Evolutionary conservation across 805 yeast species (phyloP).

Genomic region (Clavispora santaluciae): DNA sequence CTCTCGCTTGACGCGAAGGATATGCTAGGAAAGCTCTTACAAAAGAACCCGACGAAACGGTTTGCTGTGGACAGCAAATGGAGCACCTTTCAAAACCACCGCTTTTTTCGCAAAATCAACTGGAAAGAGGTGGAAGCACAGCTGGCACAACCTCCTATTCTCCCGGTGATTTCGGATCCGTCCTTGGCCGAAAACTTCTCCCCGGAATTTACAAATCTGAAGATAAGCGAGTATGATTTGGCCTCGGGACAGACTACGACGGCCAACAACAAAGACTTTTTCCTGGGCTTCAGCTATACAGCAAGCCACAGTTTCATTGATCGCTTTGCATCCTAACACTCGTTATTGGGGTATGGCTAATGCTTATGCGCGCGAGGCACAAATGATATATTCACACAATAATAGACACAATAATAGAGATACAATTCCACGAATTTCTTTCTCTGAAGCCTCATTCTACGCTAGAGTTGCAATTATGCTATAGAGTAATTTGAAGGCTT

Average conservation of each 20-base stretch:
- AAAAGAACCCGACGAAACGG: constrained; percentile 33
- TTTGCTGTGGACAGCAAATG: constrained; percentile 33
- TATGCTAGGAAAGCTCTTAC: constrained; percentile 33
- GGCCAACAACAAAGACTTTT: constrained; percentile 8
- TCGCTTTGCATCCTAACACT: constrained; percentile 6
- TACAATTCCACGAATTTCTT: too few relatives aligned
- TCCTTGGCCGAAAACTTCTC: constrained; percentile 43
- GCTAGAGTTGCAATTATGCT: too few relatives aligned
- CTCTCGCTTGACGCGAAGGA: constrained; percentile 40
- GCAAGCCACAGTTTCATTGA: constrained; percentile 38
- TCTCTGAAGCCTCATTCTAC: too few relatives aligned
- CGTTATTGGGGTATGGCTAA: not conserved
- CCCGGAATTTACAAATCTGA: constrained; percentile 38
- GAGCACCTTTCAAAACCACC: constrained; percentile 28
- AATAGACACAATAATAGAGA: too few relatives aligned
- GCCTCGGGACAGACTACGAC: constrained; percentile 7
- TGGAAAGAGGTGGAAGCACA: constrained; percentile 32
- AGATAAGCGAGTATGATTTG: constrained; percentile 16
- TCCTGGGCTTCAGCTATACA: constrained; percentile 42
- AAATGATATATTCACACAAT: too few relatives aligned
- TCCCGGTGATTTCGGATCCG: constrained; percentile 42
- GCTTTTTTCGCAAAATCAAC: constrained; percentile 36
- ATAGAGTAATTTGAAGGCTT: too few relatives aligned
- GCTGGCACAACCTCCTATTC: constrained; percentile 32
- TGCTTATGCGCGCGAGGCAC: too few relatives aligned